These are phyloP conservation scores for Neurospora sp. DNA, from an alignment of 2,329 filamentous ascomycete genomes.

Conservation along the genomic window DNA sequence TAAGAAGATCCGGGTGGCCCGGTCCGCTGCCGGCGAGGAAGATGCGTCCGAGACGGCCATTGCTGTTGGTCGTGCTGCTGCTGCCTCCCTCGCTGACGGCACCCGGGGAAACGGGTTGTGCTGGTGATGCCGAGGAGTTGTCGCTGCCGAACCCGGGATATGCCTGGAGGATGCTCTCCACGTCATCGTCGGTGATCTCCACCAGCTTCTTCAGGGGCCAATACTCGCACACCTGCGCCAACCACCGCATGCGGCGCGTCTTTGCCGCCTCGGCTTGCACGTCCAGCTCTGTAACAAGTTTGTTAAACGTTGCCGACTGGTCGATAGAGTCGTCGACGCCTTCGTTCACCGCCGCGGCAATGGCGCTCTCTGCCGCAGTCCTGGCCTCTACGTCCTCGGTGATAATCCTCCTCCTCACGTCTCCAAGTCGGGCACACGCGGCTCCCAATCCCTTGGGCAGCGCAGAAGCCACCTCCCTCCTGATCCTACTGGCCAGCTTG, in stretches of 20 bases:
- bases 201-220: constrained; percentile 85
- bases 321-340: constrained; percentile 53
- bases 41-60: constrained; percentile 51
- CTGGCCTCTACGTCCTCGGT: constrained; percentile 50
- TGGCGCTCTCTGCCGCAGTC: constrained; percentile 29
- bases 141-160: constrained; percentile 38
- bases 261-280: constrained; percentile 53
- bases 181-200: constrained; percentile 67
- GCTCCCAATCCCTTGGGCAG: constrained; percentile 66
- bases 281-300: constrained; percentile 65
- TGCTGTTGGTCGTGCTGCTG: constrained; percentile 4
- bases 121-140: constrained; percentile 16
- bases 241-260: constrained; percentile 79
- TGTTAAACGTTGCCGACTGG: constrained; percentile 78
- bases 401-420: constrained; percentile 60
- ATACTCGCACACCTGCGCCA: constrained; percentile 95
- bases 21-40: constrained; percentile 88
- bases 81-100: constrained; percentile 17
- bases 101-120: constrained; percentile 16
- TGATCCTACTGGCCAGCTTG: constrained; percentile 82
- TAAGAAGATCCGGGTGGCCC: constrained; percentile 85
- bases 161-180: constrained; percentile 64
- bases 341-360: constrained; percentile 27
- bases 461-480: constrained; percentile 74
- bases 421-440: constrained; percentile 70